Evolutionary conservation across 192 early-diverging fungal genomes (phyloP).

Genomic region (Rhizophlyctis rosea): DNA sequence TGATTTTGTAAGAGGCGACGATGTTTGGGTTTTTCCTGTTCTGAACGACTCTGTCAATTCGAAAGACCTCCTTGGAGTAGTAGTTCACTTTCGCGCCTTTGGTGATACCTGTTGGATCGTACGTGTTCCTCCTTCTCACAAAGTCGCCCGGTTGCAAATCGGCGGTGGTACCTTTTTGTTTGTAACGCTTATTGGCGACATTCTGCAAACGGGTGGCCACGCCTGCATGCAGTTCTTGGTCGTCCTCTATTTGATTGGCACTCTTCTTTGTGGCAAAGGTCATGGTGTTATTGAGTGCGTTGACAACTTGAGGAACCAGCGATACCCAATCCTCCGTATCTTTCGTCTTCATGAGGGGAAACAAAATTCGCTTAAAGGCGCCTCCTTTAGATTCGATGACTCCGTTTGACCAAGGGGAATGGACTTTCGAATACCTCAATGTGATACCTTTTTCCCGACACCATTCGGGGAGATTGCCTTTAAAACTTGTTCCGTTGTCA

Average conservation of each 20-base stretch:
- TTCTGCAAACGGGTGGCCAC: not conserved
- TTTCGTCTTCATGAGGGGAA: not conserved
- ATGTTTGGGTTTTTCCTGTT: not conserved
- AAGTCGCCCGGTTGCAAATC: not conserved
- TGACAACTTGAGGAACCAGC: not conserved
- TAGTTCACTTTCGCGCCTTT: not conserved
- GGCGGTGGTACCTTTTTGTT: not conserved
- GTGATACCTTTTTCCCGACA: not conserved
- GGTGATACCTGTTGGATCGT: not conserved
- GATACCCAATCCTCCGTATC: not conserved
- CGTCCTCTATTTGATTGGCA: not conserved
- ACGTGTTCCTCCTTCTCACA: not conserved
- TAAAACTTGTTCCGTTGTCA: not conserved
- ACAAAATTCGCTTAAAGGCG: not conserved
- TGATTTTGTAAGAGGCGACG: not conserved
- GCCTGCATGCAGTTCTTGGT: not conserved
- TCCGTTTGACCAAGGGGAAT: not conserved
- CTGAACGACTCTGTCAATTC: not conserved
- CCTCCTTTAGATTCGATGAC: not conserved
- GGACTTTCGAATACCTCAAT: not conserved
- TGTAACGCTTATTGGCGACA: not conserved
- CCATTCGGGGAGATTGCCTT: not conserved
- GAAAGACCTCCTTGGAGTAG: not conserved
- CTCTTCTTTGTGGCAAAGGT: not conserved
- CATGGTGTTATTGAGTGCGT: not conserved